Evolutionary conservation across 2,329 filamentous ascomycete genomes (phyloP).

Genomic region (Trichoderma lentiforme): DNA sequence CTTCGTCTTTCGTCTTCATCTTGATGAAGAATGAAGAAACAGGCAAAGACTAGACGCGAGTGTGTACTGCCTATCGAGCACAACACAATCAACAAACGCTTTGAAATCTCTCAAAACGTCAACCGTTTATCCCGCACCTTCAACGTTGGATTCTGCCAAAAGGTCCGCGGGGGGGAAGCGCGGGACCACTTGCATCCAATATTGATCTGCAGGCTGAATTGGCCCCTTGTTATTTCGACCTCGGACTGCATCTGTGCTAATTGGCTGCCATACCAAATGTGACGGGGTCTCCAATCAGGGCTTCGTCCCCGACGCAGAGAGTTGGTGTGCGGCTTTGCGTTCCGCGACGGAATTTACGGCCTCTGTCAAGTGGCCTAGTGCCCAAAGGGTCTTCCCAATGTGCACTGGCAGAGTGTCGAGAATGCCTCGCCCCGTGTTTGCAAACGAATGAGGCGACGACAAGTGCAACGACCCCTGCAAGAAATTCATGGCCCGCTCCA

Average conservation of each 20-base stretch:
- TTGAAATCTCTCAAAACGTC: not conserved
- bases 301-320: not conserved
- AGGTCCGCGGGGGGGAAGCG: not conserved
- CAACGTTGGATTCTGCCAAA: not conserved
- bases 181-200: not conserved
- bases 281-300: not conserved
- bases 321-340: not conserved
- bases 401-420: not conserved
- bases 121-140: not conserved
- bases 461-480: slow-evolving; percentile 2
- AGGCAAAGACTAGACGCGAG: not conserved
- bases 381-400: not conserved
- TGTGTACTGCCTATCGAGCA: not conserved
- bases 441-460: slow-evolving; percentile 7
- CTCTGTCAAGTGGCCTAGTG: not conserved
- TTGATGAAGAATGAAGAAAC: not conserved
- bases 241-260: not conserved
- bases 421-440: slow-evolving; percentile 2
- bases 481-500: not conserved
- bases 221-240: not conserved
- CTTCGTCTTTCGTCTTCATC: not conserved
- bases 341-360: not conserved
- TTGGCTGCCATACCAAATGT: not conserved
- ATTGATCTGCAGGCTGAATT: slow-evolving; percentile 14
- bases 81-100: not conserved